These are phyloP conservation scores for Proteromonas lacertae DNA, from an alignment of 352 stramenopile species.

Conservation along the genomic window DNA sequence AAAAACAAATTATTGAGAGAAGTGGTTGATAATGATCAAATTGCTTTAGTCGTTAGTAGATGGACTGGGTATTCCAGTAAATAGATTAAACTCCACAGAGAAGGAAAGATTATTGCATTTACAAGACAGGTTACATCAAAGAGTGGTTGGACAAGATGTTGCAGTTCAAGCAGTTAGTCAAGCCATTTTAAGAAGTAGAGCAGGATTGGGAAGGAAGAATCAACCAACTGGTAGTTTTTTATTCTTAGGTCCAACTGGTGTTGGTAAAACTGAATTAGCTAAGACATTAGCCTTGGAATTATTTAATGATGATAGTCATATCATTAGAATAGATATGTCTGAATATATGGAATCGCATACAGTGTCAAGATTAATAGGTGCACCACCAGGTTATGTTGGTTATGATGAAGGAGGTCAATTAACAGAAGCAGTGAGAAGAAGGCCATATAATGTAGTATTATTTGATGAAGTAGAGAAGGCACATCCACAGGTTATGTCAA, in stretches of 20 bases:
- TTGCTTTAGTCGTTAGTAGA: conserved; percentile 43
- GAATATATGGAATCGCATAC: conserved; percentile 89
- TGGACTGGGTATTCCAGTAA: conserved; percentile 54
- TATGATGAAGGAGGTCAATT: conserved; percentile 70
- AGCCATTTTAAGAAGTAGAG: conserved; percentile 50
- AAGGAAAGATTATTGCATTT: conserved; percentile 36
- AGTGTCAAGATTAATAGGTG: conserved; percentile 55
- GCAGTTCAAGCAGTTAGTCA: conserved; percentile 56
- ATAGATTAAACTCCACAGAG: conserved; percentile 28
- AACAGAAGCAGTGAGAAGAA: conserved; percentile 65
- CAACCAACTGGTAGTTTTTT: conserved; percentile 71
- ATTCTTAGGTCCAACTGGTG: conserved; percentile 70
- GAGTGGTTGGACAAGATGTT: conserved; percentile 60
- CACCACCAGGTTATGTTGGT: conserved; percentile 70
- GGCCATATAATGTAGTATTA: conserved; percentile 77
- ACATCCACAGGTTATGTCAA: conserved; percentile 67
- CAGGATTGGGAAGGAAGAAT: conserved; percentile 33
- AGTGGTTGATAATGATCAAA: conserved; percentile 37
- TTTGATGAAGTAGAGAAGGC: conserved; percentile 94
- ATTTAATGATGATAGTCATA: conserved; percentile 63
- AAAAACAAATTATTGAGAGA: conserved; percentile 25
- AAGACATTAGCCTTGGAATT: conserved; percentile 68
- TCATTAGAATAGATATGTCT: conserved; percentile 81
- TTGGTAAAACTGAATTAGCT: conserved; percentile 68
- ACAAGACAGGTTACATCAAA: conserved; percentile 33